A percentile compares a stretch with the other conserved stretches of the same genome.
Evolutionary conservation across 352 stramenopile genomes (phyloP).

Genomic region (Paralagenidium karlingii): DNA sequence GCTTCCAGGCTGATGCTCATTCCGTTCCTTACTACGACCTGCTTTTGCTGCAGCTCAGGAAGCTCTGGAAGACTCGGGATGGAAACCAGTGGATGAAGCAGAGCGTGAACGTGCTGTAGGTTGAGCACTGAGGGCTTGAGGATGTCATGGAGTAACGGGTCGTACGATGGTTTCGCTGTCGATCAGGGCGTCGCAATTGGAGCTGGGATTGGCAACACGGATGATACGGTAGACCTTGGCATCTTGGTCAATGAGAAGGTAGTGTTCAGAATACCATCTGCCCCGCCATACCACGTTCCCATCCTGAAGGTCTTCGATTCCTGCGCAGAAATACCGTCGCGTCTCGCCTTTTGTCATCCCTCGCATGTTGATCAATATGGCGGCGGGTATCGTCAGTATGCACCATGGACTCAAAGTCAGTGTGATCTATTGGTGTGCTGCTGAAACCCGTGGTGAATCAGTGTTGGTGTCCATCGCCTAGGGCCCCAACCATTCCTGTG

Average conservation of each 20-base stretch:
- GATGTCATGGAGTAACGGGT: neutral
- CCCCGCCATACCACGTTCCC: constrained; percentile 1
- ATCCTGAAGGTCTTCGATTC: too few relatives aligned
- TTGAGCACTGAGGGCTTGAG: neutral
- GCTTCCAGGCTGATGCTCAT: too few relatives aligned
- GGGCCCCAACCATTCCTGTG: constrained; percentile 95
- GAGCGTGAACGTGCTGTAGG: constrained; percentile 48
- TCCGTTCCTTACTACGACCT: neutral
- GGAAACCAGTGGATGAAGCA: constrained; percentile 41
- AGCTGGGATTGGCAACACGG: constrained; percentile 77
- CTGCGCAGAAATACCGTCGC: constrained; percentile 69
- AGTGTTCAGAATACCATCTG: too few relatives aligned
- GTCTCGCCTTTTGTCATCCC: constrained; percentile 92
- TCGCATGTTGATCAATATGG: constrained; percentile 88
- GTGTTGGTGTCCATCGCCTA: constrained; percentile 11
- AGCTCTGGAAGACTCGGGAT: constrained; percentile 67
- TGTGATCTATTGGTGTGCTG: neutral
- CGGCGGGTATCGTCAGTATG: constrained; percentile 86
- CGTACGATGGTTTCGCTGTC: too few relatives aligned
- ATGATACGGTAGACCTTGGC: constrained; percentile 72
- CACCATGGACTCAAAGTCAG: constrained; percentile 77
- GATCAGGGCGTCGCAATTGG: constrained; percentile 70
- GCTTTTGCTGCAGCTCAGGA: constrained; percentile 39
- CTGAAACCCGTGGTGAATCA: neutral
- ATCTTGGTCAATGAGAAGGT: constrained; percentile 54